These are phyloP conservation scores for Spathaspora arborariae DNA, from an alignment of 805 yeast species.

Conservation along the genomic window DNA sequence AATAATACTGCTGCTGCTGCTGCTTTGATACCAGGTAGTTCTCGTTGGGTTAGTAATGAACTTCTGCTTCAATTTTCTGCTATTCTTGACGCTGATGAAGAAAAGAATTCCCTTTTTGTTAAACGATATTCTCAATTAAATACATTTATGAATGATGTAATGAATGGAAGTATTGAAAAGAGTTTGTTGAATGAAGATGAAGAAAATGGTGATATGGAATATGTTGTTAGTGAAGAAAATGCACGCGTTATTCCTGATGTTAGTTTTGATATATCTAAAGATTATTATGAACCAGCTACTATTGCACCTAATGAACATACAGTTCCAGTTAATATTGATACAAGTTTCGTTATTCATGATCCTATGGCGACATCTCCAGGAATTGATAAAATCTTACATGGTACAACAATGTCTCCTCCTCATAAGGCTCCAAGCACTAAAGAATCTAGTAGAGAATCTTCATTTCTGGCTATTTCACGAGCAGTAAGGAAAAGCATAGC, in stretches of 20 bases:
- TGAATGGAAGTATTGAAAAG: conserved; percentile 20
- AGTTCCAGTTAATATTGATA: neutral
- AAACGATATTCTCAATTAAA: conserved; percentile 39
- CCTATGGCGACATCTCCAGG: neutral
- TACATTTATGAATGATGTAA: conserved; percentile 29
- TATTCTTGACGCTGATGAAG: conserved; percentile 37
- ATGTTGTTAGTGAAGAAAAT: neutral
- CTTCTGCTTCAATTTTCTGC: conserved; percentile 26
- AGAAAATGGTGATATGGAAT: neutral
- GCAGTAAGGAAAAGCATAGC: conserved; percentile 45
- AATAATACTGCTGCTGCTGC: conserved; percentile 18
- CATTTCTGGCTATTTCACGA: conserved; percentile 46
- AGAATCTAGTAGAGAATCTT: conserved; percentile 24
- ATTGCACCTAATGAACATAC: neutral
- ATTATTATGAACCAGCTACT: neutral
- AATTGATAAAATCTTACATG: neutral
- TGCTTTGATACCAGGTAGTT: conserved; percentile 46
- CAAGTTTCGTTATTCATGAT: neutral
- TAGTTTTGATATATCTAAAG: neutral
- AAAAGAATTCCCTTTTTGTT: conserved; percentile 35
- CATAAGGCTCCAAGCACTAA: neutral
- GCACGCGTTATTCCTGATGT: neutral
- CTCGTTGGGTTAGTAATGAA: conserved; percentile 48
- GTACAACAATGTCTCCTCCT: neutral
- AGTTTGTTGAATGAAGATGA: conserved; percentile 1